A percentile compares a stretch with the other conserved stretches of the same genome.
Conservation (phyloP, 2,329 filamentous ascomycete species). For the Pseudogymnoascus sp. region DNA sequence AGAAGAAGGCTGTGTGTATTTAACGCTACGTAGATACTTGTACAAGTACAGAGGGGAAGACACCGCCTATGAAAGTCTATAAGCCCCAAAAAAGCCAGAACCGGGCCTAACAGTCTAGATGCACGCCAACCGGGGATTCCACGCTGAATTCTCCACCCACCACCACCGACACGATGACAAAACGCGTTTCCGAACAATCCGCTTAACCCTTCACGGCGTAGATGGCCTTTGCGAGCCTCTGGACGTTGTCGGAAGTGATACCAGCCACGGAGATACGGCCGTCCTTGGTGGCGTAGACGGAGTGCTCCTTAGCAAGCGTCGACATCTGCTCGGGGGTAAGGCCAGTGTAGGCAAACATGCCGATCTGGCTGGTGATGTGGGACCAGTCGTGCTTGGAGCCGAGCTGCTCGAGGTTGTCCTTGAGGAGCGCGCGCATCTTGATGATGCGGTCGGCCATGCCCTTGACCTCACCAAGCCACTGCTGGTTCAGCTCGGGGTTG, state of each 20-base stretch:
- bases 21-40: neutral
- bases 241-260: slow-evolving; percentile 72
- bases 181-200: neutral
- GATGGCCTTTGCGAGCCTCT: slow-evolving; percentile 73
- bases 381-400: slow-evolving; percentile 97
- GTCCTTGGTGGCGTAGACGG: slow-evolving; percentile 93
- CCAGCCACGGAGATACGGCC: slow-evolving; percentile 80
- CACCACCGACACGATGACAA: neutral
- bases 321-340: slow-evolving; percentile 89
- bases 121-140: neutral
- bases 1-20: neutral
- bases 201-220: slow-evolving; percentile 68
- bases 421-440: slow-evolving; percentile 89
- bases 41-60: neutral
- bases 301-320: slow-evolving; percentile 84
- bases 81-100: neutral
- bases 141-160: slow-evolving; percentile 1
- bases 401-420: slow-evolving; percentile 88
- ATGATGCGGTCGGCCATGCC: slow-evolving; percentile 99
- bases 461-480: slow-evolving; percentile 97
- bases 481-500: slow-evolving; percentile 72
- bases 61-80: neutral
- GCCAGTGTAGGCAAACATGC: slow-evolving; percentile 99
- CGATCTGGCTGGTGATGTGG: slow-evolving; percentile 97
- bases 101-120: neutral